Evolutionary conservation across 176 grass and related monocot species (phyloP), one percentile per base, ranked within the genome.

Genomic region (Hordeum vulgare): DNA sequence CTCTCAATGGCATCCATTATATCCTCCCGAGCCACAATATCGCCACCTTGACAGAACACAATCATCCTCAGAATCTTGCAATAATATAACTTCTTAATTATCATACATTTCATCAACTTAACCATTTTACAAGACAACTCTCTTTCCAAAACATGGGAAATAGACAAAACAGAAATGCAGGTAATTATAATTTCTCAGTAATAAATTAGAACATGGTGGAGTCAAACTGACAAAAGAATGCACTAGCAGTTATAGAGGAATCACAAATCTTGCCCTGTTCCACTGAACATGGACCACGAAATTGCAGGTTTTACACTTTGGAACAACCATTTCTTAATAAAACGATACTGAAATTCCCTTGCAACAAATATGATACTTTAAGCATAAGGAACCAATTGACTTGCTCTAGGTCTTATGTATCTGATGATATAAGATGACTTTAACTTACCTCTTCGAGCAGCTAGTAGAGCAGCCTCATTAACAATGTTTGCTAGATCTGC

Each of bases 1-100:
- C 96, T 92, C 83, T 96, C 96, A n/a, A 98, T 88, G 65, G 96
- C 91, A 77, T 96, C 91, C 91, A 96, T 94, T 76, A 98, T 84
- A 85, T 96, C 96, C 72, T 95, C 96, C n/a, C 93, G 83, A 64
- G 77, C 86, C 13, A 98, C 93, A 67, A 72, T 74, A 80, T 85
- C 82, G 14, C 89, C 81, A 81, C 89, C 96, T 94, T 85, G 1
- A 84, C 24, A 90, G 31, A 83, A 73, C 24, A 87, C 18, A 18
- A 73, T 74, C 18, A 71, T 18, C 33, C n/a, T 37, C 78, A 83
- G 61, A 76, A 41, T 81, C 71, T 25, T 65, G 49, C 31, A 80
- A 63, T 62, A 65, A 58, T 17, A 59, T 29, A 81, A 70, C 62
- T 81, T 58, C 25, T 28, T 14, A 79, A 56, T 29, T 77, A 13